These are phyloP conservation scores for Xylaria sp. DNA, from an alignment of 2,329 filamentous ascomycete genomes.

Conservation along the genomic window DNA sequence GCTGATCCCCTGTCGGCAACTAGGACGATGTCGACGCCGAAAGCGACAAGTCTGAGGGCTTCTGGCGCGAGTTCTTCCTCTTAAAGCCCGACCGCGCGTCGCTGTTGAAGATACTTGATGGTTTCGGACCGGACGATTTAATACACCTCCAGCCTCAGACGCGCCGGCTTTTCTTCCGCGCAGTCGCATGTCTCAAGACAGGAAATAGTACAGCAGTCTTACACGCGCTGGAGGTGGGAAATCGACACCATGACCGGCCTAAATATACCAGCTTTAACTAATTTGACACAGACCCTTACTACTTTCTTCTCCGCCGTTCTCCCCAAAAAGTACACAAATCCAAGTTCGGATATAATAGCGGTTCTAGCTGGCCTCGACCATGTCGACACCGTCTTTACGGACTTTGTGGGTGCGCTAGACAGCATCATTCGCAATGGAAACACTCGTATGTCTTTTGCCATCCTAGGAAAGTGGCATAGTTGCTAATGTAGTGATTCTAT, in stretches of 20 bases:
- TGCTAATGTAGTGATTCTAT: slow-evolving; percentile 20
- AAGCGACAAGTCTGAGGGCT: slow-evolving; percentile 82
- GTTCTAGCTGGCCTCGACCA: slow-evolving; percentile 89
- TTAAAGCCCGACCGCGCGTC: slow-evolving; percentile 79
- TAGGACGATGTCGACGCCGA: slow-evolving; percentile 70
- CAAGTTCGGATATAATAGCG: slow-evolving; percentile 93
- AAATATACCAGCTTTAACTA: slow-evolving; percentile 51
- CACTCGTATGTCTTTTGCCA: slow-evolving; percentile 64
- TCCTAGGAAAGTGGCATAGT: not conserved
- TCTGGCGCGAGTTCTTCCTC: slow-evolving; percentile 97
- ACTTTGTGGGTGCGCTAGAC: slow-evolving; percentile 87
- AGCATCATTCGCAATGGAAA: slow-evolving; percentile 81
- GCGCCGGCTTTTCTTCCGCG: slow-evolving; percentile 80
- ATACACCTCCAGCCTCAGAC: slow-evolving; percentile 81
- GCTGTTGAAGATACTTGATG: slow-evolving; percentile 75
- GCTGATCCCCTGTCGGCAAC: slow-evolving; percentile 45
- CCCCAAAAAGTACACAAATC: slow-evolving; percentile 91
- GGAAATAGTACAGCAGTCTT: slow-evolving; percentile 71
- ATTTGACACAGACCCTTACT: slow-evolving; percentile 78
- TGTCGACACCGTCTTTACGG: slow-evolving; percentile 86
- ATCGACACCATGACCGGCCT: not conserved
- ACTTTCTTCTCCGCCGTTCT: slow-evolving; percentile 86
- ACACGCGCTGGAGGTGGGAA: slow-evolving; percentile 85
- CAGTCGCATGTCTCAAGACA: slow-evolving; percentile 75
- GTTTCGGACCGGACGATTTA: slow-evolving; percentile 78